These are phyloP conservation scores for Corniculantispora saksenae DNA, from an alignment of 2,329 filamentous ascomycete genomes.

Conservation along the genomic window DNA sequence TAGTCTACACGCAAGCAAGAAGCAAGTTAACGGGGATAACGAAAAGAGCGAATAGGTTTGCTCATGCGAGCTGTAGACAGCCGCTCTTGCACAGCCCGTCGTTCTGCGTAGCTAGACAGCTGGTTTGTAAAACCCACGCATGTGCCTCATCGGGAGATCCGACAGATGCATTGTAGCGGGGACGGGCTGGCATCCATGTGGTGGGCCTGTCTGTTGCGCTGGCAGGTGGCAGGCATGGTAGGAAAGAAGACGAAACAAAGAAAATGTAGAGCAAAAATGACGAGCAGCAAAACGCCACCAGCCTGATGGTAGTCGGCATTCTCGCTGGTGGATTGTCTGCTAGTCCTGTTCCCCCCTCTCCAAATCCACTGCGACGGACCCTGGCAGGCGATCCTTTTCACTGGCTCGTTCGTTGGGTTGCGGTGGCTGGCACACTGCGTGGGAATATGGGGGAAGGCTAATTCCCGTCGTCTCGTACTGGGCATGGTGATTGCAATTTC, in stretches of 20 bases:
- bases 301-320: too few species aligned
- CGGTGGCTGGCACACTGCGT: too few species aligned
- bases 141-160: conserved; percentile 14
- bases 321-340: too few species aligned
- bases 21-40: too few species aligned
- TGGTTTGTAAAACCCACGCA: conserved; percentile 1
- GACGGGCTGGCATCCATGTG: background rate
- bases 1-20: too few species aligned
- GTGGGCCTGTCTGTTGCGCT: background rate
- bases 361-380: background rate
- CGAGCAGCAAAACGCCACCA: too few species aligned
- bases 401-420: background rate
- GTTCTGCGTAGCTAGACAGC: conserved; percentile 1
- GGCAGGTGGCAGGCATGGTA: background rate
- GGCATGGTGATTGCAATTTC: background rate
- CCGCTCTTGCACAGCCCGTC: too few species aligned
- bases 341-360: too few species aligned
- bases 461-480: conserved; percentile 17
- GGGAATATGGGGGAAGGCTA: conserved; percentile 4
- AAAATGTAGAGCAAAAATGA: background rate
- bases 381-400: background rate
- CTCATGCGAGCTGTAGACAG: too few species aligned
- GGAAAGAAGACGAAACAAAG: background rate
- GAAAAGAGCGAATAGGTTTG: too few species aligned
- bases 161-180: conserved; percentile 11